A percentile compares a stretch with the other conserved stretches of the same genome.
Evolutionary conservation across 2,329 filamentous ascomycete species (phyloP).

Genomic region (Xylariales sp.): DNA sequence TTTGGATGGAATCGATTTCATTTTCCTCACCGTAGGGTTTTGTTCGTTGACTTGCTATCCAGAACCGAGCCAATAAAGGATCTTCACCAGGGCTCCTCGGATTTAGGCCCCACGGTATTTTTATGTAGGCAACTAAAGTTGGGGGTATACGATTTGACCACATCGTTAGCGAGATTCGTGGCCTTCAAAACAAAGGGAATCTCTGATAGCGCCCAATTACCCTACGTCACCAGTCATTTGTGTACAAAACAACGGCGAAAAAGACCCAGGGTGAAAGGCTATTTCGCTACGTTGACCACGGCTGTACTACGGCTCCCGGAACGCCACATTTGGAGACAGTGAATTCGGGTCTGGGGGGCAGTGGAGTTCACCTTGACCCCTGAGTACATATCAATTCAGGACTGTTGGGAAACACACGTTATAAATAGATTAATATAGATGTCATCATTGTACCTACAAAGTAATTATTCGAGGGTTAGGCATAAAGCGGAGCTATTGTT

Average conservation of each 20-base stretch:
- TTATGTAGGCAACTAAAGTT: too few species aligned
- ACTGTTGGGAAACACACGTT: neutral
- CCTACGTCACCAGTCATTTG: neutral
- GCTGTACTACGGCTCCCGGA: constrained; percentile 7
- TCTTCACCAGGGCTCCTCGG: constrained; percentile 4
- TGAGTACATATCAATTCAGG: neutral
- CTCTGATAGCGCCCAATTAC: neutral
- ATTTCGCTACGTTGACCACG: constrained; percentile 1
- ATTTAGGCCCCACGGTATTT: neutral
- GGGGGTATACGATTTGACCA: too few species aligned
- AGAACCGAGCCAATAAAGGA: neutral
- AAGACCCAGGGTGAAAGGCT: neutral
- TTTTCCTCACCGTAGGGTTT: neutral
- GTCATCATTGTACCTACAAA: neutral
- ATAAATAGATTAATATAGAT: neutral
- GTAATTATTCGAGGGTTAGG: neutral
- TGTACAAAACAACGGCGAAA: neutral
- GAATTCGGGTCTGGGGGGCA: constrained; percentile 1
- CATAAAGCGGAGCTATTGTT: neutral
- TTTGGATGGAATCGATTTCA: neutral
- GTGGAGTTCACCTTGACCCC: neutral
- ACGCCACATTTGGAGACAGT: neutral
- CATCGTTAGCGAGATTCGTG: neutral
- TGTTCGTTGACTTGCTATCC: constrained; percentile 5
- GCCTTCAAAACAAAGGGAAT: neutral